Evolutionary conservation across 768 basidiomycete species (phyloP).

Genomic region (Tephrocybe sp.): DNA sequence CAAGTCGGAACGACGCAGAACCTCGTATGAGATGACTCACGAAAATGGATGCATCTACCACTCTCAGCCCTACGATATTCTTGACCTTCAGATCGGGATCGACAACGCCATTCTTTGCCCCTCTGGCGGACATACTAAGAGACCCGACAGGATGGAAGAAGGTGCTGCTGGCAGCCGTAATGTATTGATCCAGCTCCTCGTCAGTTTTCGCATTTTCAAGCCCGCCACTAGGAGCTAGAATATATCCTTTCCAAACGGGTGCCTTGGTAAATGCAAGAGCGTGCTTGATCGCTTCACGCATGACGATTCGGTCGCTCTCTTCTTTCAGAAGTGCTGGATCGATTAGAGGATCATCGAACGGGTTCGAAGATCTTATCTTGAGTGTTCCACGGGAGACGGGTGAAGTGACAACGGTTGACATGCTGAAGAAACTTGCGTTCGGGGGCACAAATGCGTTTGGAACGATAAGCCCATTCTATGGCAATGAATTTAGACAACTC

Average conservation of each 20-base stretch:
- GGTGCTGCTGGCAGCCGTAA: slow-evolving; percentile 21
- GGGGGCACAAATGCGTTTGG: slow-evolving; percentile 8
- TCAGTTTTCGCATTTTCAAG: slow-evolving; percentile 25
- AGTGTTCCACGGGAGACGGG: slow-evolving; percentile 18
- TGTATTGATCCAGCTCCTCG: slow-evolving; percentile 20
- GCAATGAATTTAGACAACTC: background rate
- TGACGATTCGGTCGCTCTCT: background rate
- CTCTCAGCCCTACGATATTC: slow-evolving; percentile 24
- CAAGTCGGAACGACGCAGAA: background rate
- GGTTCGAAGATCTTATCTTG: slow-evolving; percentile 6
- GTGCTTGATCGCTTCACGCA: slow-evolving; percentile 8
- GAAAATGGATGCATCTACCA: slow-evolving; percentile 33
- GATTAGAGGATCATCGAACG: slow-evolving; percentile 9
- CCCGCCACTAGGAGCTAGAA: slow-evolving; percentile 12
- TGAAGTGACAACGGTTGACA: slow-evolving; percentile 22
- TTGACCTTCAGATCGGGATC: slow-evolving; percentile 31
- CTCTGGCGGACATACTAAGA: slow-evolving; percentile 23
- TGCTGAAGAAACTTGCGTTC: slow-evolving; percentile 16
- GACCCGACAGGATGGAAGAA: slow-evolving; percentile 17
- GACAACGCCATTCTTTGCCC: slow-evolving; percentile 25
- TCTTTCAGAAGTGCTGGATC: slow-evolving; percentile 10
- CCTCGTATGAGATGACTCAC: background rate
- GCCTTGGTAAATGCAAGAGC: slow-evolving; percentile 4
- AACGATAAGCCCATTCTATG: slow-evolving; percentile 8
- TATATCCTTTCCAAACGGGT: slow-evolving; percentile 5